Percentiles rank a stretch among this genome's conserved stretches.
Evolutionary conservation across 2,329 filamentous ascomycete species (phyloP).

Genomic region (Rhytidhysteron rufulum): DNA sequence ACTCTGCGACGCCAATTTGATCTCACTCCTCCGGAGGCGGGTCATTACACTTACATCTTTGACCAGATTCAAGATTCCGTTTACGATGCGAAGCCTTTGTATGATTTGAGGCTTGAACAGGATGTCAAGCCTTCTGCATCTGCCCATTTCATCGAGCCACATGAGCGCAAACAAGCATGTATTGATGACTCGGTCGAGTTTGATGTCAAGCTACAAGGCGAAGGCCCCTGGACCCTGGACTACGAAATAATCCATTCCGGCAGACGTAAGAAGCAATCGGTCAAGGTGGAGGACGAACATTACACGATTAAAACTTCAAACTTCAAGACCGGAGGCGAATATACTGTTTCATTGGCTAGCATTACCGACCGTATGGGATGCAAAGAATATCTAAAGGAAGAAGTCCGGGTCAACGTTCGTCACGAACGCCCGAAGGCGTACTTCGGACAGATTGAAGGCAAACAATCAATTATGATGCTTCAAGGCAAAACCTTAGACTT

Average conservation of each 20-base stretch:
- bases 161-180: conserved; percentile 64
- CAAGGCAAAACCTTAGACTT: conserved; percentile 71
- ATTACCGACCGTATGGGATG: conserved; percentile 84
- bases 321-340: conserved; percentile 80
- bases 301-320: conserved; percentile 72
- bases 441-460: conserved; percentile 83
- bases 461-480: conserved; percentile 68
- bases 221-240: conserved; percentile 82
- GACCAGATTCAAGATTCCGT: conserved; percentile 75
- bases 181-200: conserved; percentile 77
- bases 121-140: conserved; percentile 90
- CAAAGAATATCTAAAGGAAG: conserved; percentile 79
- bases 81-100: conserved; percentile 56
- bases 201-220: conserved; percentile 71
- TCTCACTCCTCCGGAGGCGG: conserved; percentile 74
- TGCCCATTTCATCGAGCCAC: conserved; percentile 61
- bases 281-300: conserved; percentile 58
- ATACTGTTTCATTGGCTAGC: conserved; percentile 78
- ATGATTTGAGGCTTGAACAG: conserved; percentile 70
- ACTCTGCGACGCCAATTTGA: conserved; percentile 80
- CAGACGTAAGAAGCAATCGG: conserved; percentile 68
- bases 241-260: conserved; percentile 92
- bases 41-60: conserved; percentile 84
- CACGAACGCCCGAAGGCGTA: conserved; percentile 82
- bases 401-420: conserved; percentile 79